A percentile compares a stretch with the other conserved stretches of the same genome.
Conservation (phyloP, 805 yeast species). For the Torulaspora quercuum region DNA sequence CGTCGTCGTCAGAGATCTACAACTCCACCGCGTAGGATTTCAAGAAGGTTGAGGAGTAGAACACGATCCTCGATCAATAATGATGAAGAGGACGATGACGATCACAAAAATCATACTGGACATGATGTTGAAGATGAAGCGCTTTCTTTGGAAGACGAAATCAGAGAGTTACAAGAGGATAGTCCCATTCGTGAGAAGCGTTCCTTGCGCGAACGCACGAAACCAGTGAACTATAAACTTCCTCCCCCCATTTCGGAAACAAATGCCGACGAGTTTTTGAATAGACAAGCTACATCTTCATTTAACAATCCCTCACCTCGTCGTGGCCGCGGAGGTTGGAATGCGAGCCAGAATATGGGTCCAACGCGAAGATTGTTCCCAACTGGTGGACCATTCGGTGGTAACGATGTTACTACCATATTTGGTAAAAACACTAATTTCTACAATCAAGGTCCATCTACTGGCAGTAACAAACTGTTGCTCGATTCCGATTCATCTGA, state of each 20-base stretch:
- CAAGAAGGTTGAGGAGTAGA: constrained; percentile 28
- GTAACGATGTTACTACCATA: constrained; percentile 82
- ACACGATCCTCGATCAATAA: constrained; percentile 20
- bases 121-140: constrained; percentile 24
- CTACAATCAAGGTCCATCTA: constrained; percentile 23
- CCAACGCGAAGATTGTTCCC: constrained; percentile 75
- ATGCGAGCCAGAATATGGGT: constrained; percentile 42
- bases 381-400: constrained; percentile 97
- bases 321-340: constrained; percentile 39
- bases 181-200: constrained; percentile 54
- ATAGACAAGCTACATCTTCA: constrained; percentile 19
- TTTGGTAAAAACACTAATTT: constrained; percentile 63
- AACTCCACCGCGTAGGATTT: constrained; percentile 16
- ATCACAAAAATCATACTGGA: constrained; percentile 26
- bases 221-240: constrained; percentile 72
- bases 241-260: constrained; percentile 70
- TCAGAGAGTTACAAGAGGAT: constrained; percentile 61
- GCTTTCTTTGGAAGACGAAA: constrained; percentile 56
- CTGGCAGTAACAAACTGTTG: constrained; percentile 30
- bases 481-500: constrained; percentile 61
- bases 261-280: constrained; percentile 35
- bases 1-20: constrained; percentile 11
- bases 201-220: constrained; percentile 59
- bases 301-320: constrained; percentile 31
- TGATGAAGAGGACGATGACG: constrained; percentile 31